These are phyloP conservation scores for Tetrapyrgos nigripes DNA, from an alignment of 1,284 basidiomycete genomes.

Conservation along the genomic window DNA sequence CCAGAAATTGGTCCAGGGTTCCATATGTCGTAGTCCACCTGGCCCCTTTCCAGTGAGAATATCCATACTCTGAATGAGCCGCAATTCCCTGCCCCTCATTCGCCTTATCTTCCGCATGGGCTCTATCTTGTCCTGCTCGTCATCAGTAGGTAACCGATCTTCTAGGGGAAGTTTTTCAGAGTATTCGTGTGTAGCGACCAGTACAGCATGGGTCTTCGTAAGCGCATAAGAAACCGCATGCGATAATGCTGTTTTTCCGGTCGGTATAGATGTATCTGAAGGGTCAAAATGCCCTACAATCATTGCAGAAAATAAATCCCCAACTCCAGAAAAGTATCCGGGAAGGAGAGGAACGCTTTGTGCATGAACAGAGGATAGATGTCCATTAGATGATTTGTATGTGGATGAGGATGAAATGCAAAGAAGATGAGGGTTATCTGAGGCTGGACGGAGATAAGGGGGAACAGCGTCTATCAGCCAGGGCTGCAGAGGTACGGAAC, in stretches of 20 bases:
- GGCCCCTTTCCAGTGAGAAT: conserved; percentile 42
- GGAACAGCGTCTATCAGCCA: conserved; percentile 64
- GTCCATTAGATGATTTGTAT: conserved; percentile 13
- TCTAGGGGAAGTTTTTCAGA: conserved; percentile 60
- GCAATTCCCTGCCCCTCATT: conserved; percentile 84
- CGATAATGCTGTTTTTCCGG: conserved; percentile 46
- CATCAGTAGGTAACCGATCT: conserved; percentile 68
- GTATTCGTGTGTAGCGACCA: conserved; percentile 73
- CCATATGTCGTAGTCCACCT: conserved; percentile 36
- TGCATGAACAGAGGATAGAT: conserved; percentile 61
- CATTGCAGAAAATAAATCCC: conserved; percentile 96
- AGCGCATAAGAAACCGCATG: conserved; percentile 76
- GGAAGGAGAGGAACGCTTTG: conserved; percentile 82
- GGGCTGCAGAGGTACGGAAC: conserved; percentile 77
- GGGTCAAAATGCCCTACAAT: conserved; percentile 81
- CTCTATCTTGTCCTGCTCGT: conserved; percentile 72
- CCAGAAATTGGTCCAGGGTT: conserved; percentile 48
- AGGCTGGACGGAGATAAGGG: conserved; percentile 42
- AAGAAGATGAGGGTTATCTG: conserved; percentile 61
- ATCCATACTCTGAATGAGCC: conserved; percentile 80
- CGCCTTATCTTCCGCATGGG: conserved; percentile 70
- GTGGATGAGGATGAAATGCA: conserved; percentile 74
- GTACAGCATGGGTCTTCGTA: conserved; percentile 85
- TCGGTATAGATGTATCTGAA: conserved; percentile 27
- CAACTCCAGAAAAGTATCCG: conserved; percentile 96